These are phyloP conservation scores for Cicer judaicum DNA, from an alignment of 306 rosid genomes.

Conservation along the genomic window DNA sequence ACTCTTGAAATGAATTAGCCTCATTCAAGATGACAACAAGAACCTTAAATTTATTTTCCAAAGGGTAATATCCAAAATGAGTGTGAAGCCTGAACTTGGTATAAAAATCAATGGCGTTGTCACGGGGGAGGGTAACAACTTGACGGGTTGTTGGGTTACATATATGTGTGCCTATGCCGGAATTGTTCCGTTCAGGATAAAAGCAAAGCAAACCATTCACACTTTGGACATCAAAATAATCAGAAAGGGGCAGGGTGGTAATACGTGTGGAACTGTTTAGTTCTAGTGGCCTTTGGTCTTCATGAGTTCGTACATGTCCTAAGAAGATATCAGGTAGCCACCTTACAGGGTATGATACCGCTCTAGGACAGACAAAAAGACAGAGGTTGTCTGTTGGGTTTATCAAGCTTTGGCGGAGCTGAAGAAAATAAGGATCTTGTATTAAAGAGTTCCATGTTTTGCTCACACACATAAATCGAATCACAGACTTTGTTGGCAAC, in stretches of 20 bases:
- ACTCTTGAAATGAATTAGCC: too few species aligned
- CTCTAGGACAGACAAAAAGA: neutral
- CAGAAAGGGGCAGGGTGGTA: neutral
- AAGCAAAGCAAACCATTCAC: neutral
- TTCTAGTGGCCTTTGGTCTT: neutral
- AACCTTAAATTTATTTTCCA: neutral
- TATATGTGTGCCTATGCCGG: neutral
- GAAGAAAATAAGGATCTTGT: neutral
- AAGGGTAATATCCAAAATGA: neutral
- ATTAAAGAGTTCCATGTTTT: neutral
- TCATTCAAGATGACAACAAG: too few species aligned
- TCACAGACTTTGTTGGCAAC: neutral
- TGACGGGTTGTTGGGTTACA: neutral
- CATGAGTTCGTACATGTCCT: neutral
- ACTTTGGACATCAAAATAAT: neutral
- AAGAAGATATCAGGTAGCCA: neutral
- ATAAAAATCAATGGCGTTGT: neutral
- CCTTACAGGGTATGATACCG: neutral
- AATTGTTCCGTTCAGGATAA: neutral
- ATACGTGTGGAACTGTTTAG: neutral
- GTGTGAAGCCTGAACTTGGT: neutral
- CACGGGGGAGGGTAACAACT: neutral
- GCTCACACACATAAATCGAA: neutral
- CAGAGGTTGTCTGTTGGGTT: neutral
- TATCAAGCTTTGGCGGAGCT: neutral